Evolutionary conservation across 306 rosid genomes (phyloP).

Genomic region (Castanea sativa): DNA sequence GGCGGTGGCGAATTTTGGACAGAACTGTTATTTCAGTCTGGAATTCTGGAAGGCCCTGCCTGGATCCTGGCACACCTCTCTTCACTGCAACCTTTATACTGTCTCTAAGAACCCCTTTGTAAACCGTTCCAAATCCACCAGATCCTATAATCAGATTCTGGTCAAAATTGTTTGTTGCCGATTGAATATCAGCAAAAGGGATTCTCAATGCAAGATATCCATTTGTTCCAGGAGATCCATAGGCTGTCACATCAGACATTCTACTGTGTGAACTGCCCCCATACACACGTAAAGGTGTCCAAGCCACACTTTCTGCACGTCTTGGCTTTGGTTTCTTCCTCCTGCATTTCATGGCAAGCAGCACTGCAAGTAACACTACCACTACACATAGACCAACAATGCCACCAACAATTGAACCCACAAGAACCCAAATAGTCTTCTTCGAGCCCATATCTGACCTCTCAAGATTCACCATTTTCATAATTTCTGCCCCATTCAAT

Average conservation of each 20-base stretch:
- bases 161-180: constrained; percentile 82
- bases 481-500: constrained; percentile 96
- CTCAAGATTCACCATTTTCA: constrained; percentile 60
- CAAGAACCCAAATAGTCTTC: constrained; percentile 47
- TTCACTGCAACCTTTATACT: constrained; percentile 86
- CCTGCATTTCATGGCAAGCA: constrained; percentile 49
- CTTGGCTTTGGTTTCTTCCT: constrained; percentile 57
- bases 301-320: constrained; percentile 67
- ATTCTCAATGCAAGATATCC: constrained; percentile 75
- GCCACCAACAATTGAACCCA: constrained; percentile 68
- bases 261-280: constrained; percentile 86
- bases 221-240: constrained; percentile 67
- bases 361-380: constrained; percentile 33
- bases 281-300: constrained; percentile 73
- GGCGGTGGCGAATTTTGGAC: constrained; percentile 88
- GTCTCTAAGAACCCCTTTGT: constrained; percentile 71
- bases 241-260: constrained; percentile 63
- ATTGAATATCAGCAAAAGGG: constrained; percentile 71
- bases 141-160: constrained; percentile 70
- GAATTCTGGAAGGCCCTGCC: constrained; percentile 99
- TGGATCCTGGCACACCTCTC: constrained; percentile 93
- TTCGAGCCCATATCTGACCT: constrained; percentile 20
- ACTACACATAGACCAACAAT: constrained; percentile 40
- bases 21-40: constrained; percentile 81
- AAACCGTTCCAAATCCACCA: constrained; percentile 96